Conservation (phyloP, 2,329 filamentous ascomycete genomes). For the Fusarium redolens region DNA sequence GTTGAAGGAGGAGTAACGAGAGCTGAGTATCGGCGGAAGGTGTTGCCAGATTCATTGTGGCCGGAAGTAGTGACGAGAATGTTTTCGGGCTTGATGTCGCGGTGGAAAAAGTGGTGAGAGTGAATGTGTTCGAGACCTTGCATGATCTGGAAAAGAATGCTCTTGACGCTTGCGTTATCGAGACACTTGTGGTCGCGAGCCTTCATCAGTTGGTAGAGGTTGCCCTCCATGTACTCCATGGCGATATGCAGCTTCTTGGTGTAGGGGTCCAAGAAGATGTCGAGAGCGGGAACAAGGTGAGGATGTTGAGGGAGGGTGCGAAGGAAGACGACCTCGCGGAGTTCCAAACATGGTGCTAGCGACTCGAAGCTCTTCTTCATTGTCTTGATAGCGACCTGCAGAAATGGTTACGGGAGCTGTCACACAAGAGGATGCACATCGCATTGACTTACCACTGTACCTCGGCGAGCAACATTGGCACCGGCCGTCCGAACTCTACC, state of each 20-base stretch:
- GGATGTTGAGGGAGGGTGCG: constrained; percentile 87
- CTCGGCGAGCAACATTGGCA: constrained; percentile 86
- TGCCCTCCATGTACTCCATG: constrained; percentile 99
- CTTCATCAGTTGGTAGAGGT: constrained; percentile 99
- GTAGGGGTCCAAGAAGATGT: constrained; percentile 97
- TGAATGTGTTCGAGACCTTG: constrained; percentile 97
- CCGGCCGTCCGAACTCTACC: constrained; percentile 92
- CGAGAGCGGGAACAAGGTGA: constrained; percentile 95
- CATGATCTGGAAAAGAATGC: constrained; percentile 97
- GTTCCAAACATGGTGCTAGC: constrained; percentile 87
- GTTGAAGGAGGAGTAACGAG: constrained; percentile 95
- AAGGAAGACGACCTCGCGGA: constrained; percentile 96
- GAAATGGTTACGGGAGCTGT: constrained; percentile 31
- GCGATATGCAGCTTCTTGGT: constrained; percentile 96
- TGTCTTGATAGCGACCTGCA: constrained; percentile 95
- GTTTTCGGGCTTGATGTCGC: constrained; percentile 99
- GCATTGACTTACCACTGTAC: constrained; percentile 81
- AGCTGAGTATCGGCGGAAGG: constrained; percentile 92
- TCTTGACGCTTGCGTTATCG: constrained; percentile 93
- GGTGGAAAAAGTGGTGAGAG: constrained; percentile 96
- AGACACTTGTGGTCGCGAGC: constrained; percentile 94
- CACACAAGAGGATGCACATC: constrained; percentile 18
- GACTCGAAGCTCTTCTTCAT: constrained; percentile 99
- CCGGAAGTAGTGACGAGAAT: constrained; percentile 95
- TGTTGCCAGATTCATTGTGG: constrained; percentile 81